phyloP scores from a whole-genome alignment of 2,329 filamentous ascomycete species.

The Penicillium aurantiogriseum region DNA sequence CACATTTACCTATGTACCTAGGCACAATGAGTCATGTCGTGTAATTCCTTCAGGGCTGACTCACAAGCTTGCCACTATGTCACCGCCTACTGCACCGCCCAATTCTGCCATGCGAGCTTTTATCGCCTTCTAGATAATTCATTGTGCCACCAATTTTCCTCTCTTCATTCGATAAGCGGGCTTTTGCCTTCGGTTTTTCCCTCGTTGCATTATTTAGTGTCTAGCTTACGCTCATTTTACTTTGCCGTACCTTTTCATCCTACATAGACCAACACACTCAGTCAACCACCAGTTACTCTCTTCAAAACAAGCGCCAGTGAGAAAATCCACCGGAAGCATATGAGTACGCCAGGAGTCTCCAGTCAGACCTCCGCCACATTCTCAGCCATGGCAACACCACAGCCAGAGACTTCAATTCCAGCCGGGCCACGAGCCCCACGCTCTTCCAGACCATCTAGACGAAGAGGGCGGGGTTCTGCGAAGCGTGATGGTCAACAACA shows the following conservation, averaged over 20 bases:
- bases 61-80: conserved; percentile 6
- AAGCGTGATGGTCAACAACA: conserved; percentile 26
- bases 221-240: background rate
- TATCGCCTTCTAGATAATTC: conserved; percentile 17
- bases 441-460: conserved; percentile 20
- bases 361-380: background rate
- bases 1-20: background rate
- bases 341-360: background rate
- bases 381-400: conserved; percentile 12
- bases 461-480: conserved; percentile 31
- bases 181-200: background rate
- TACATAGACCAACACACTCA: background rate
- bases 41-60: background rate
- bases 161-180: background rate
- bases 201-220: background rate
- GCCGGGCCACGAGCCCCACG: conserved; percentile 14
- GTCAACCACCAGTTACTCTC: background rate
- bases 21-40: conserved; percentile 11
- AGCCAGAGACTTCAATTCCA: background rate
- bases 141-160: conserved; percentile 8
- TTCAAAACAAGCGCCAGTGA: background rate
- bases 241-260: background rate
- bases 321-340: background rate
- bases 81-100: conserved; percentile 20
- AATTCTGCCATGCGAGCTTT: conserved; percentile 23